A percentile compares a stretch with the other conserved stretches of the same genome.
These are phyloP conservation scores for Entomortierella chlamydospora DNA, from an alignment of 192 early-diverging fungal genomes.

Conservation along the genomic window DNA sequence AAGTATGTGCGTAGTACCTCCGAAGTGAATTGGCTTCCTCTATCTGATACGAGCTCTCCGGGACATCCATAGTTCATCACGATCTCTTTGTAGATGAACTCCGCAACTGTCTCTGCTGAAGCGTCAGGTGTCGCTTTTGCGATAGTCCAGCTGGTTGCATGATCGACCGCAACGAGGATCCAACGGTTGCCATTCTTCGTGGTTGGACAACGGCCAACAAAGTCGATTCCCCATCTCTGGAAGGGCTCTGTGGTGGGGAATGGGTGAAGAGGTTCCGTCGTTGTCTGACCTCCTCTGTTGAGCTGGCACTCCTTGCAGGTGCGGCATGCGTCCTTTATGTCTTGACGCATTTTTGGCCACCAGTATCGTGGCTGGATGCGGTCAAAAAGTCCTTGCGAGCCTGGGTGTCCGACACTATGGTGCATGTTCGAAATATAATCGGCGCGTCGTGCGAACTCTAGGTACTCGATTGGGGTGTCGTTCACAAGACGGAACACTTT, in stretches of 20 bases:
- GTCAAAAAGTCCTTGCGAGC: conserved; percentile 3
- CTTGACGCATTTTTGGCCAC: conserved; percentile 8
- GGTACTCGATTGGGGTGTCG: neutral
- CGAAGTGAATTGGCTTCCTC: conserved; percentile 28
- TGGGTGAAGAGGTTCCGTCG: conserved; percentile 4
- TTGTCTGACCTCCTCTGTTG: neutral
- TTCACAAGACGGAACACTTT: neutral
- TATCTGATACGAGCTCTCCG: conserved; percentile 12
- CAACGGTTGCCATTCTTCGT: conserved; percentile 14
- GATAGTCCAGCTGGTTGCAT: conserved; percentile 46
- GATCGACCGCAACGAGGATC: conserved; percentile 41
- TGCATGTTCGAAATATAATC: conserved; percentile 8
- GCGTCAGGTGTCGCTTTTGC: conserved; percentile 22
- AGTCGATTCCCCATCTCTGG: conserved; percentile 17
- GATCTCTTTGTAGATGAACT: conserved; percentile 49
- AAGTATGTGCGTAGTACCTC: conserved; percentile 1
- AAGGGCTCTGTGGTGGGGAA: conserved; percentile 4
- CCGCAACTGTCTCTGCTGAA: conserved; percentile 14
- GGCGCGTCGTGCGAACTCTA: neutral
- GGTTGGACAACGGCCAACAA: neutral
- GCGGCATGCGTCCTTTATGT: conserved; percentile 1
- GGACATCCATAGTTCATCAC: conserved; percentile 37
- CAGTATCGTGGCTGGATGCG: conserved; percentile 2
- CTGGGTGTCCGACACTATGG: conserved; percentile 9
- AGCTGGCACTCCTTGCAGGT: conserved; percentile 8